Evolutionary conservation across 148 eudicot species (phyloP).

Genomic region (Dianthus caryophyllus): DNA sequence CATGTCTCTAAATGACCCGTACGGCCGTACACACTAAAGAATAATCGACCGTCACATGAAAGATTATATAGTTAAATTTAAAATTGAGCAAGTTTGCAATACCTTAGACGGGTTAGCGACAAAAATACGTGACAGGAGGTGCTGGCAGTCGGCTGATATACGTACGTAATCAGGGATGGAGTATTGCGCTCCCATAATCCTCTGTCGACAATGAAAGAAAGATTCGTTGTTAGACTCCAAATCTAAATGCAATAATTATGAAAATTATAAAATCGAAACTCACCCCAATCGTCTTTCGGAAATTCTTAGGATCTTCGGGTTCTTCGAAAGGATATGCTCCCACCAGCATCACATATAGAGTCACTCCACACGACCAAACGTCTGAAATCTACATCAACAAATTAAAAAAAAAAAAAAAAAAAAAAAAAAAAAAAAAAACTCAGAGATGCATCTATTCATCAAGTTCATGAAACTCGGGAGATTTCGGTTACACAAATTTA

Average conservation of each 20-base stretch:
- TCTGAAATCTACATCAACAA: slow-evolving; percentile 65
- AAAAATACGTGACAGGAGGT: slow-evolving; percentile 79
- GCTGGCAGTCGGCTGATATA: slow-evolving; percentile 72
- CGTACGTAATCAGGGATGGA: slow-evolving; percentile 84
- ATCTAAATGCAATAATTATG: background rate
- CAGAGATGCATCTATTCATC: background rate
- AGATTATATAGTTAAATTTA: no score
- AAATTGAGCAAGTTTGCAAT: background rate
- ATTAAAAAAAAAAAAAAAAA: no score
- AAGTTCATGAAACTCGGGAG: background rate
- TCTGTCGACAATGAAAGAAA: slow-evolving; percentile 35
- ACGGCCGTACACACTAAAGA: no score
- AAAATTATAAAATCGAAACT: slow-evolving; percentile 11
- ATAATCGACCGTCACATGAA: no score
- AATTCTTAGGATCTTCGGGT: slow-evolving; percentile 83
- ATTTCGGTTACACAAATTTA: slow-evolving; percentile 1
- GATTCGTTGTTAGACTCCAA: background rate
- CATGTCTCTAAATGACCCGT: no score
- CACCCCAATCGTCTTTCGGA: slow-evolving; percentile 77
- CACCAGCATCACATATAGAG: slow-evolving; percentile 92
- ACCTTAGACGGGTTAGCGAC: slow-evolving; percentile 79
- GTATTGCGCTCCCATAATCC: slow-evolving; percentile 77
- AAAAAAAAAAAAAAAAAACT: no score
- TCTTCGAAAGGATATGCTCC: slow-evolving; percentile 98
- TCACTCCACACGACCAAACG: slow-evolving; percentile 99